A percentile compares a stretch with the other conserved stretches of the same genome.
Conservation (phyloP, 2,329 filamentous ascomycete species). For the Metarhizium album region DNA sequence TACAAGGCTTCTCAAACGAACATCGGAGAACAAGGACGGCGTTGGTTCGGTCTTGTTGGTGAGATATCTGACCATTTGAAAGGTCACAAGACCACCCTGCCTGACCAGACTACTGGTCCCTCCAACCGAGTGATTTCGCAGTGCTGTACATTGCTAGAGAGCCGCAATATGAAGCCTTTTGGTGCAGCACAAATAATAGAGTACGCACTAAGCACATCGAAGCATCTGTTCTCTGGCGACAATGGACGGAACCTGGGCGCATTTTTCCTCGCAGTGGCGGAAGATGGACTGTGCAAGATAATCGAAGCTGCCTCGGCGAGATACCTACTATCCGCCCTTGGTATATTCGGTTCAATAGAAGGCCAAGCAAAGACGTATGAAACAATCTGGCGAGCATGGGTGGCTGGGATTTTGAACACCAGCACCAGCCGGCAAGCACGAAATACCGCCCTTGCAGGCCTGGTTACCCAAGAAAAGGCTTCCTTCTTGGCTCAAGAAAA, state of each 20-base stretch:
- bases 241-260: conserved; percentile 26
- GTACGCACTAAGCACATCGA: conserved; percentile 25
- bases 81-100: conserved; percentile 8
- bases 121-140: conserved; percentile 22
- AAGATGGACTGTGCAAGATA: conserved; percentile 44
- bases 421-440: conserved; percentile 10
- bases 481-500: conserved; percentile 27
- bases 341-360: conserved; percentile 37
- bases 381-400: conserved; percentile 34
- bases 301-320: conserved; percentile 58
- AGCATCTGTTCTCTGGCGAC: conserved; percentile 28
- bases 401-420: conserved; percentile 28
- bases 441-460: conserved; percentile 26
- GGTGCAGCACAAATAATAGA: conserved; percentile 39
- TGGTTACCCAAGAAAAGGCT: conserved; percentile 36
- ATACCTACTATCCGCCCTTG: conserved; percentile 55
- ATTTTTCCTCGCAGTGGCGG: conserved; percentile 38
- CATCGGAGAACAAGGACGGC: conserved; percentile 53
- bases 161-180: conserved; percentile 46
- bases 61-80: conserved; percentile 28
- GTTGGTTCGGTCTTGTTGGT: conserved; percentile 53
- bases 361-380: conserved; percentile 27
- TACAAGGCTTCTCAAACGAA: conserved; percentile 61
- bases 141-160: conserved; percentile 32
- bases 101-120: conserved; percentile 20